Percentiles rank a stretch among this genome's conserved stretches.
phyloP scores from a whole-genome alignment of 352 stramenopile genomes.

The Lagenidium giganteum region DNA sequence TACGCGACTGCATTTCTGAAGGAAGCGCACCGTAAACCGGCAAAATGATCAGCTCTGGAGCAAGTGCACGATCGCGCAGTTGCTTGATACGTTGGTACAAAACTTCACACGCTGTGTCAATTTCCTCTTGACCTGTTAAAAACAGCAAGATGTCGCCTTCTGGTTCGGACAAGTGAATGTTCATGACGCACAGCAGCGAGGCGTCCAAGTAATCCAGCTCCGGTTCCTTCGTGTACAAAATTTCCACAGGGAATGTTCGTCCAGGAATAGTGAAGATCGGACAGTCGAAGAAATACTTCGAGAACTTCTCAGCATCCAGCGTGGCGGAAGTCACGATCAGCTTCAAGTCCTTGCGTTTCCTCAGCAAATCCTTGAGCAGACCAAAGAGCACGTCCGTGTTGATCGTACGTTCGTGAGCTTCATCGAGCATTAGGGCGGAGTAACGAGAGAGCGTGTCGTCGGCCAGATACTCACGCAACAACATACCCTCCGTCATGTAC shows the following conservation, averaged over 20 bases:
- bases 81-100: constrained; percentile 97
- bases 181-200: constrained; percentile 97
- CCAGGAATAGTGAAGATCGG: constrained; percentile 99
- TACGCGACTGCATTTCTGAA: constrained; percentile 98
- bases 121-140: constrained; percentile 99
- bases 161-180: constrained; percentile 98
- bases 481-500: constrained; percentile 99
- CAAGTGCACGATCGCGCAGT: constrained; percentile 90
- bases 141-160: constrained; percentile 99
- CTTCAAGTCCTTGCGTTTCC: constrained; percentile 84
- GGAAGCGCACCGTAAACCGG: constrained; percentile 97
- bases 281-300: constrained; percentile 96
- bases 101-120: constrained; percentile 98
- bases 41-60: constrained; percentile 97
- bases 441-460: constrained; percentile 96
- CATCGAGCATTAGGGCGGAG: constrained; percentile 95
- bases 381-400: constrained; percentile 99
- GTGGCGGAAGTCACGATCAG: constrained; percentile 93
- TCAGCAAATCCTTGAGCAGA: constrained; percentile 86
- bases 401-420: constrained; percentile 98
- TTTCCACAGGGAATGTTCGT: constrained; percentile 97
- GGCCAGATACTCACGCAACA: constrained; percentile 98
- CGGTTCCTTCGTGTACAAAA: constrained; percentile 98
- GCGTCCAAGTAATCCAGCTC: constrained; percentile 98
- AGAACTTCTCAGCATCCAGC: constrained; percentile 98